These are phyloP conservation scores for Fusarium cyanostomum DNA, from an alignment of 2,329 filamentous ascomycete species.

Conservation along the genomic window DNA sequence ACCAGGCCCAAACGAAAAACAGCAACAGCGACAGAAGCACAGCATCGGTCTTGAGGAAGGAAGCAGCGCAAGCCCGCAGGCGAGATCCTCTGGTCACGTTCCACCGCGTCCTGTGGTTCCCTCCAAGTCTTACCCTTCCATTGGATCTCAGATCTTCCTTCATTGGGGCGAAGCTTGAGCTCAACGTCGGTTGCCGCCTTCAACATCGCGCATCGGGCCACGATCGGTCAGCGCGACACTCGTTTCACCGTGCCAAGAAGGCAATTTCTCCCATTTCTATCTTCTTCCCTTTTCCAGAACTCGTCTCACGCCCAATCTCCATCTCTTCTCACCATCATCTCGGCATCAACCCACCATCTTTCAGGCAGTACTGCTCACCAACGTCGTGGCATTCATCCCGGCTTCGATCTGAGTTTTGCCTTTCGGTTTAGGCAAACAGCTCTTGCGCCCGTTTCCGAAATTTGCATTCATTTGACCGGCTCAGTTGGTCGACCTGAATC, in stretches of 20 bases:
- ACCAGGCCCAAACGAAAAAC: constrained; percentile 6
- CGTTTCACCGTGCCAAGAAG: constrained; percentile 4
- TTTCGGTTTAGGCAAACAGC: neutral
- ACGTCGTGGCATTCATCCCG: neutral
- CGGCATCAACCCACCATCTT: neutral
- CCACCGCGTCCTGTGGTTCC: constrained; percentile 36
- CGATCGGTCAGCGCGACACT: constrained; percentile 21
- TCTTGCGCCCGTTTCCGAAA: neutral
- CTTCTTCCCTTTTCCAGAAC: neutral
- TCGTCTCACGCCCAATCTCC: neutral
- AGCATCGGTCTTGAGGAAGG: constrained; percentile 16
- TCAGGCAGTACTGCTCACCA: too few species aligned
- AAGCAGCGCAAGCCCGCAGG: constrained; percentile 21
- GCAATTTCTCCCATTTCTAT: neutral
- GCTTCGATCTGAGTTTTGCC: neutral
- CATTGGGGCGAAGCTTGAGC: constrained; percentile 5
- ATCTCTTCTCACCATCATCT: neutral
- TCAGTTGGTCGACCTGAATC: constrained; percentile 7
- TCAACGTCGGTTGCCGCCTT: constrained; percentile 27
- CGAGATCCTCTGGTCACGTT: constrained; percentile 27
- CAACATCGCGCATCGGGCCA: constrained; percentile 17
- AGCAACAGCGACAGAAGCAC: constrained; percentile 7
- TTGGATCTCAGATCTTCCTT: constrained; percentile 17
- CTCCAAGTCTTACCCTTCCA: constrained; percentile 15
- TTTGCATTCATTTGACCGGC: neutral